phyloP scores from a whole-genome alignment of 768 basidiomycete species.

The Boletellus emodensis region DNA sequence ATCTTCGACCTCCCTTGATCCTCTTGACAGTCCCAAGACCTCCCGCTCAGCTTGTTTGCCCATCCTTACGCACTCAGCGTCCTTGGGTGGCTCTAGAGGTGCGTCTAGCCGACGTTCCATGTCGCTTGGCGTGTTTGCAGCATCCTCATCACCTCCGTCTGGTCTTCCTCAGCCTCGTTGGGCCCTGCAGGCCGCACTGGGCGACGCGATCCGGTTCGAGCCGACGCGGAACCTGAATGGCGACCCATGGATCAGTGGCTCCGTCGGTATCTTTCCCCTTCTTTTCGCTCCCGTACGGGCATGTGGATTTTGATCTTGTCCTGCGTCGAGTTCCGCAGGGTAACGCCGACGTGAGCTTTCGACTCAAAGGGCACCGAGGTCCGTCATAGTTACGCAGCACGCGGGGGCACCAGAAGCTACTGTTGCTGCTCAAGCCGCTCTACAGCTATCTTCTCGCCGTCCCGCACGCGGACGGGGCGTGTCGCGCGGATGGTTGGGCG shows the following conservation, averaged over 20 bases:
- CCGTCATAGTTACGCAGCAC: constrained; percentile 7
- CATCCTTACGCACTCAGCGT: too few relatives aligned
- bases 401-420: constrained; percentile 37
- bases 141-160: too few relatives aligned
- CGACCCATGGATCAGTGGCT: constrained; percentile 65
- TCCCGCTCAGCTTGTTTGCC: too few relatives aligned
- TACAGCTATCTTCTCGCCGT: constrained; percentile 42
- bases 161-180: too few relatives aligned
- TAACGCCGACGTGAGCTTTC: constrained; percentile 73
- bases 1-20: too few relatives aligned
- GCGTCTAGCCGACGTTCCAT: too few relatives aligned
- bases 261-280: constrained; percentile 49
- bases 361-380: constrained; percentile 71
- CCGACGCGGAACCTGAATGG: constrained; percentile 75
- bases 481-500: constrained; percentile 23
- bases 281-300: neutral
- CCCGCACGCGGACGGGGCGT: constrained; percentile 56
- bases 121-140: too few relatives aligned
- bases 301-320: neutral
- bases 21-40: too few relatives aligned
- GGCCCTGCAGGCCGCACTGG: constrained; percentile 50
- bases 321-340: constrained; percentile 60
- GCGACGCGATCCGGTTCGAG: too few relatives aligned
- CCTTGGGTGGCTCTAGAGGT: too few relatives aligned
- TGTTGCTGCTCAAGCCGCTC: constrained; percentile 44